phyloP scores from a whole-genome alignment of 2,329 filamentous ascomycete species.

The Paramyrothecium sp. region DNA sequence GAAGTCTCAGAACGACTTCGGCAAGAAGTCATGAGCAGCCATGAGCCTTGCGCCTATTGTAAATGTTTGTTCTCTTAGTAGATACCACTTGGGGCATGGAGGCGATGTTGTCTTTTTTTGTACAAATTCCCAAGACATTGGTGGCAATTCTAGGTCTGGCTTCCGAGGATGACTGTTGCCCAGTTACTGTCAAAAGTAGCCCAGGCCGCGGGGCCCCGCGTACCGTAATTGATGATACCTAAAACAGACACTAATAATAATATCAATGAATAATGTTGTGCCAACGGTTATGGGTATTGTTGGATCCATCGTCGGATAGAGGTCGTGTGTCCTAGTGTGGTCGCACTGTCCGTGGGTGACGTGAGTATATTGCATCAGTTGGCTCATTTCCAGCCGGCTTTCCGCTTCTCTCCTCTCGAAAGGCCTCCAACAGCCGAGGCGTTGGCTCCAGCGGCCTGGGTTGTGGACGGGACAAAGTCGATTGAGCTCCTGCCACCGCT shows the following conservation, averaged over 20 bases:
- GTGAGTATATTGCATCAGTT: neutral
- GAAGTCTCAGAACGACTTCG: neutral
- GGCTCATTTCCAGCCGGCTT: slow-evolving; percentile 29
- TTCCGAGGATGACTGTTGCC: neutral
- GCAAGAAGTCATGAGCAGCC: neutral
- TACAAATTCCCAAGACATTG: neutral
- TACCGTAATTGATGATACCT: neutral
- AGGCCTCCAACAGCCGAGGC: slow-evolving; percentile 17
- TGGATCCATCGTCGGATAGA: slow-evolving; percentile 1
- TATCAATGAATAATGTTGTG: slow-evolving; percentile 11
- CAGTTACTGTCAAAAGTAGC: neutral
- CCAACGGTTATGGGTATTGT: slow-evolving; percentile 6
- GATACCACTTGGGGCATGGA: neutral
- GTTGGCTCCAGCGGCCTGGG: slow-evolving; percentile 13
- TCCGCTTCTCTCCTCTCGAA: slow-evolving; percentile 28
- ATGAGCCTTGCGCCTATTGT: neutral
- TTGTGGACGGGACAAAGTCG: slow-evolving; percentile 46
- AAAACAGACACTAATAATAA: slow-evolving; percentile 8
- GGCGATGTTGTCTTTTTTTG: neutral
- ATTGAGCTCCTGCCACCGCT: slow-evolving; percentile 40
- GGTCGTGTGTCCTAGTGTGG: neutral
- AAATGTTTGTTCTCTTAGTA: neutral
- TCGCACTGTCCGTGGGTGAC: neutral
- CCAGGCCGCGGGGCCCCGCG: neutral
- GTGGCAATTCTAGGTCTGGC: neutral